These are phyloP conservation scores for Sporothrix dimorphospora DNA, from an alignment of 2,329 filamentous ascomycete species.

Conservation along the genomic window DNA sequence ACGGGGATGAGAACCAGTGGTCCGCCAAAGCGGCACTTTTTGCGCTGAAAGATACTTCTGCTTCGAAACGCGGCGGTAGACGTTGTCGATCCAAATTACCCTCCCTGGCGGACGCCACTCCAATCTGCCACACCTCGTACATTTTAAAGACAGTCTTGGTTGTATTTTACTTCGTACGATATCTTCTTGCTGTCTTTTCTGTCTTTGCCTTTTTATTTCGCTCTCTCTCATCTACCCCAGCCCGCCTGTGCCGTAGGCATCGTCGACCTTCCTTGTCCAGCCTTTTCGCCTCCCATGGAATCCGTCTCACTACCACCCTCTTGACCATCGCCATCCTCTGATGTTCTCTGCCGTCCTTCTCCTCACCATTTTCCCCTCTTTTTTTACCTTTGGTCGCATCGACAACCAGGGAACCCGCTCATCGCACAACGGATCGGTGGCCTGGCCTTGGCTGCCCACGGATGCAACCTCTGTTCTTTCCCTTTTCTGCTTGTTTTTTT, in stretches of 20 bases:
- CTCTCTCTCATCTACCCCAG: background rate
- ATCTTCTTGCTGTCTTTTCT: background rate
- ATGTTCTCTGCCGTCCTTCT: slow-evolving; percentile 2
- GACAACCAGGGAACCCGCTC: background rate
- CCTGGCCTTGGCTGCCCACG: background rate
- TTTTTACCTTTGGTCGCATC: background rate
- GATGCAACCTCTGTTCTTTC: background rate
- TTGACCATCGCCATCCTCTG: background rate
- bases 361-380: background rate
- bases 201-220: background rate
- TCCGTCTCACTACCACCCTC: background rate
- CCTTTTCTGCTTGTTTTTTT: background rate
- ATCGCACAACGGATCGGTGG: background rate
- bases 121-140: background rate
- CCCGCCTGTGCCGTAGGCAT: slow-evolving; percentile 3
- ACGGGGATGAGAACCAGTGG: background rate
- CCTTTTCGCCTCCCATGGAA: slow-evolving; percentile 12
- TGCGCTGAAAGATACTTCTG: background rate
- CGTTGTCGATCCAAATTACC: slow-evolving; percentile 22
- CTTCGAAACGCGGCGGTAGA: background rate
- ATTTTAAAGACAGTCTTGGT: background rate
- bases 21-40: background rate
- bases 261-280: slow-evolving; percentile 16
- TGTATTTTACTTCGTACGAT: no score
- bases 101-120: background rate